phyloP scores from a whole-genome alignment of 345 rosid genomes.

The Erysimum cheiranthoides region DNA sequence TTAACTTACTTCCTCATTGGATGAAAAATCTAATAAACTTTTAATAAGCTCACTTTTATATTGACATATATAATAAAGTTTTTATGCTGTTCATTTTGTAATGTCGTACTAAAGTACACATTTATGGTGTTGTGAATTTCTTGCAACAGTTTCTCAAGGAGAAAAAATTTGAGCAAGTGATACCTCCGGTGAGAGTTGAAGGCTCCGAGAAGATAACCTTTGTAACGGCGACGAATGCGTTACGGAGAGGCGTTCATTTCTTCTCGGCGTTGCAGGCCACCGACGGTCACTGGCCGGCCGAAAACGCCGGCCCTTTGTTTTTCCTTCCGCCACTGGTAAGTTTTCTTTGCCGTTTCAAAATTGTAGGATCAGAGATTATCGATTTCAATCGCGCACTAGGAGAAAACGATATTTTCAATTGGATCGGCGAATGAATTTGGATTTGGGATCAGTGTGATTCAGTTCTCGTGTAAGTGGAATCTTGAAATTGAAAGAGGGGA shows the following conservation, averaged over 20 bases:
- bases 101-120: too few species aligned
- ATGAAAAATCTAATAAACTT: background rate
- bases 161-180: constrained; percentile 51
- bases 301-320: constrained; percentile 52
- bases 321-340: constrained; percentile 53
- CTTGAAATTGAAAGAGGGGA: background rate
- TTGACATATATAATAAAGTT: too few species aligned
- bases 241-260: constrained; percentile 43
- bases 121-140: background rate
- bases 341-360: background rate
- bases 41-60: background rate
- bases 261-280: constrained; percentile 51
- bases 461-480: background rate
- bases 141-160: constrained; percentile 49
- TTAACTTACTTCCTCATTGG: background rate
- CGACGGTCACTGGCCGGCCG: constrained; percentile 59
- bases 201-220: constrained; percentile 48
- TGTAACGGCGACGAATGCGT: constrained; percentile 46
- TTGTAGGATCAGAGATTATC: background rate
- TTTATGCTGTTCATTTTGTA: background rate
- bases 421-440: background rate
- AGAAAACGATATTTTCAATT: background rate
- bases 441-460: constrained; percentile 1
- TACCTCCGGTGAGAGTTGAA: constrained; percentile 49
- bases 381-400: background rate